These are phyloP conservation scores for Clathrospora elynae DNA, from an alignment of 2,329 filamentous ascomycete species.

Conservation along the genomic window DNA sequence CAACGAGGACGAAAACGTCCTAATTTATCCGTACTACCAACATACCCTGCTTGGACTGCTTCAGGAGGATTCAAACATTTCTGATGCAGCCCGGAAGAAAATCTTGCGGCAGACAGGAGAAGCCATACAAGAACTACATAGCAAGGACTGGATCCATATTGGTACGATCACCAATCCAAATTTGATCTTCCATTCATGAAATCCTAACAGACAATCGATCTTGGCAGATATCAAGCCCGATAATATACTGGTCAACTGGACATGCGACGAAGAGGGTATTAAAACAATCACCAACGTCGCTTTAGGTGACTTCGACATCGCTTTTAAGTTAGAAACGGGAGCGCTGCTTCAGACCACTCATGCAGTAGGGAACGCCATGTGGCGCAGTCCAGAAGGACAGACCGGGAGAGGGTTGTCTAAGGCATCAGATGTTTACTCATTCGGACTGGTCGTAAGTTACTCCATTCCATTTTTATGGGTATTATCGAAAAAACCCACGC, in stretches of 20 bases:
- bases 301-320: conserved; percentile 48
- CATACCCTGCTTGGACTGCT: conserved; percentile 44
- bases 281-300: conserved; percentile 42
- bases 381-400: conserved; percentile 50
- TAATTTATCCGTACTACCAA: conserved; percentile 47
- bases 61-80: conserved; percentile 39
- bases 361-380: conserved; percentile 49
- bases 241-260: conserved; percentile 49
- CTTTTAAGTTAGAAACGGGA: conserved; percentile 40
- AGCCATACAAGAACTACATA: conserved; percentile 47
- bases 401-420: conserved; percentile 42
- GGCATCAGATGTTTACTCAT: conserved; percentile 49
- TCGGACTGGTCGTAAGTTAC: conserved; percentile 46
- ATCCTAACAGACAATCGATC: conserved; percentile 24
- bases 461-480: conserved; percentile 10
- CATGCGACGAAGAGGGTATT: conserved; percentile 37
- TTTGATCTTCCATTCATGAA: no score
- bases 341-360: conserved; percentile 30
- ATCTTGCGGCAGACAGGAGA: conserved; percentile 43
- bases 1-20: conserved; percentile 42
- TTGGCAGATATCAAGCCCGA: conserved; percentile 49
- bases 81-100: conserved; percentile 36
- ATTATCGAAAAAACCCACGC: conserved; percentile 17
- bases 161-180: conserved; percentile 26
- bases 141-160: conserved; percentile 46